Base-by-base conservation (phyloP, 257 asterid species). In the Osmanthus fragrans region DNA sequence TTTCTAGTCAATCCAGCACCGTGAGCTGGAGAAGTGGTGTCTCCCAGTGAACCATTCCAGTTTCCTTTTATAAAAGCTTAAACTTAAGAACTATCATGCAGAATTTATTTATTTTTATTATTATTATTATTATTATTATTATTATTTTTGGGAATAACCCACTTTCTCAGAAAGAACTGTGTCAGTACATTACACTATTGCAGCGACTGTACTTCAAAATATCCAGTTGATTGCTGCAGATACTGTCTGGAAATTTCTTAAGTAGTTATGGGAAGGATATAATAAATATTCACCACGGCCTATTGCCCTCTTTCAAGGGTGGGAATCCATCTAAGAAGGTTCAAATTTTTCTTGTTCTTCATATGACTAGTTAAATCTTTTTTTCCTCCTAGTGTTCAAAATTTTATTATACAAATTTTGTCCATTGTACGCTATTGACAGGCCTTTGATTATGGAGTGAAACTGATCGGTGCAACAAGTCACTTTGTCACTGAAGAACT, bases 371-470 rank as follows among this genome's bases (percentile, higher is more conserved):
- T 51, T 51, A 10, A 13, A 7, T 4, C 71, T 71, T 58, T 45
- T n/a, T 39, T 37, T 71, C 9, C 75, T 42, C 75, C 68, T 29
- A 47, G 30, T 54, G 65, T 69, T 45, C 32, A 1, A 27, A 40
- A 54, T 63, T 54, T 47, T 74, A 33, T 40, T 32, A 51, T 34
- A 63, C 54, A 58, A 67, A 75, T 65, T 27, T 56, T 60, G 80
- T 66, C 76, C 63, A 21, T 73, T 19, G 37, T 25, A 51, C 69
- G 51, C 75, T n/a, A 70, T 73, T 77, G 68, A 47, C 84, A 94
- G 98, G 99, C 98, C 54, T 95, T 95, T 80, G 97, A 92, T 27
- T 94, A 97, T 79, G 99, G 99, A 21, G 99, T 95, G 71, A 95
- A 95, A 79, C 76, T 95, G 86, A 95, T 95, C 75, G 99, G 99